phyloP scores from a whole-genome alignment of 2,329 filamentous ascomycete genomes.

The Sporothrix sp. region DNA sequence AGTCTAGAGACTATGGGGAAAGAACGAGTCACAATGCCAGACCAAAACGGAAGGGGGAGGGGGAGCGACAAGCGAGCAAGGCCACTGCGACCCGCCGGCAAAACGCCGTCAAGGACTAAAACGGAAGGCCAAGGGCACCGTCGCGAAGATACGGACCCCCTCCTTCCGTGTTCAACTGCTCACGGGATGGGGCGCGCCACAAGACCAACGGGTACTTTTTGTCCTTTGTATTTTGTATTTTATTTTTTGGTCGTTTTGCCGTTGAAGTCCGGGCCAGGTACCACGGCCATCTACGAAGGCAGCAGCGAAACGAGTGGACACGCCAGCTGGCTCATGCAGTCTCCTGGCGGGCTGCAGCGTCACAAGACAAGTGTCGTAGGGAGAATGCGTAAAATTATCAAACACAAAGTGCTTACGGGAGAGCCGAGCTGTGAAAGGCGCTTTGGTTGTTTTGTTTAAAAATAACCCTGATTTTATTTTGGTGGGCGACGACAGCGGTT shows the following conservation, averaged over 20 bases:
- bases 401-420: background rate
- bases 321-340: too few relatives aligned
- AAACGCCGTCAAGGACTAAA: background rate
- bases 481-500: constrained; percentile 1
- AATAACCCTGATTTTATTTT: too few relatives aligned
- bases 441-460: too few relatives aligned
- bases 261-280: too few relatives aligned
- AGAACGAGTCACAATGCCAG: constrained; percentile 7
- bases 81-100: background rate
- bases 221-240: background rate
- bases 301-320: background rate
- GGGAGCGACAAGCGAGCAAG: background rate
- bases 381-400: too few relatives aligned
- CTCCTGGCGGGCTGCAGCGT: too few relatives aligned
- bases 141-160: background rate
- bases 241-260: background rate
- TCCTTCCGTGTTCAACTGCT: background rate
- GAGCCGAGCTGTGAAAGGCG: background rate
- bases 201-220: background rate
- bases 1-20: constrained; percentile 6
- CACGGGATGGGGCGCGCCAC: constrained; percentile 7
- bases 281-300: too few relatives aligned
- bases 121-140: background rate
- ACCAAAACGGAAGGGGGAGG: background rate
- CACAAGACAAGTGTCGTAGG: too few relatives aligned